Base-by-base conservation (phyloP, 768 basidiomycete species). In the Porphyrellus cyaneotinctus region DNA sequence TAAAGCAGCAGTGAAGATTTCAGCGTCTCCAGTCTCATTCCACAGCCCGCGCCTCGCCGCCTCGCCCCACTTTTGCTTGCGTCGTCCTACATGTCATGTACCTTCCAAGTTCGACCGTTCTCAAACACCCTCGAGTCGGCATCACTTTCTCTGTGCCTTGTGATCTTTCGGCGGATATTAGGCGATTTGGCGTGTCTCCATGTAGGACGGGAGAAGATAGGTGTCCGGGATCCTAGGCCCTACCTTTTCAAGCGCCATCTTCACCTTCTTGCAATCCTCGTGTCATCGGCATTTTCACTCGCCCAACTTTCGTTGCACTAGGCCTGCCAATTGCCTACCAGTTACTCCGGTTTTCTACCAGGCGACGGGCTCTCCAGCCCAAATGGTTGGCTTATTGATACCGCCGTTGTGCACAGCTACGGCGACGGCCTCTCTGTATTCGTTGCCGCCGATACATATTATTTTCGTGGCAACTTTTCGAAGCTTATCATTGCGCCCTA, bases 51-150 rank as follows among this genome's bases (percentile, higher is more conserved):
- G 26, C 13, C 48, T 48, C 61, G 63, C 20, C 63, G 55, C 17
- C 35, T 66, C 31, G 58, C 56, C 35, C 46, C 64, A 14, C 49
- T 71, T 17, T 58, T 74, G 14, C 54, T 75, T 15, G 70, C n/a
- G n/a, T n/a, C n/a, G n/a, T n/a, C n/a, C n/a, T 63, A 74, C 38
- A 66, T 73, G 42, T 60, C 65, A 30, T 61, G 64, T 36, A 72
- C 72, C 4, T 72, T 72, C 43, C 74, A 75, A 45, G 51, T 73
- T 39, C 64, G 74, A 35, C 72, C 73, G 2, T 75, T 75, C 54
- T 73, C 73, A 18, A 75, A 73, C 43, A 67, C 72, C 4, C 51
- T 72, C 3, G 74, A 75, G 54, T 61, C 70, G 2, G 47, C 68
- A 3, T 39, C 70, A 17, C 43, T 75, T 4, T 60, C 67, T 13